phyloP scores from a whole-genome alignment of 1,284 basidiomycete species.

The Cystobasidiaceae sp. region DNA sequence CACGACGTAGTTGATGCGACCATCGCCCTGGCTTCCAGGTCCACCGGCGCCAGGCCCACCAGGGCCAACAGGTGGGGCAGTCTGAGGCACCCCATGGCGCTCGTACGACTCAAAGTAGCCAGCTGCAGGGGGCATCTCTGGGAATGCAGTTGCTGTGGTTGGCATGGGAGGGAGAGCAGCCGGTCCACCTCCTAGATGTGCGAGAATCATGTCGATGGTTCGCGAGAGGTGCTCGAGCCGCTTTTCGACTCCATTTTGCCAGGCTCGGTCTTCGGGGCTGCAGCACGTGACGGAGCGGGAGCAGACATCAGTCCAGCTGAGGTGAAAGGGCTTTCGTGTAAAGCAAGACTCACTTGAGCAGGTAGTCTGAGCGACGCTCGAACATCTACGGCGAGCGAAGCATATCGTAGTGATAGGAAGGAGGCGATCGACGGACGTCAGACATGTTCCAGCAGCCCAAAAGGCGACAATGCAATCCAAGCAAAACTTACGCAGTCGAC shows the following conservation, averaged over 20 bases:
- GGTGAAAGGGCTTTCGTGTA: background rate
- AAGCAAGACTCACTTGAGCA: constrained; percentile 19
- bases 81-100: constrained; percentile 10
- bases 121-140: constrained; percentile 13
- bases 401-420: too few relatives aligned
- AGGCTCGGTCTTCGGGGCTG: constrained; percentile 28
- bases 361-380: constrained; percentile 22
- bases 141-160: constrained; percentile 18
- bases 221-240: constrained; percentile 23
- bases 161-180: background rate
- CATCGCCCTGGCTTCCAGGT: too few relatives aligned
- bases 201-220: constrained; percentile 26
- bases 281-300: too few relatives aligned
- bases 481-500: constrained; percentile 27
- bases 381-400: too few relatives aligned
- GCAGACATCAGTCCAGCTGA: too few relatives aligned
- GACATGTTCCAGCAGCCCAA: too few relatives aligned
- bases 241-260: constrained; percentile 30
- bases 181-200: constrained; percentile 9
- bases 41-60: background rate
- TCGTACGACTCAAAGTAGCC: constrained; percentile 11
- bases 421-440: too few relatives aligned
- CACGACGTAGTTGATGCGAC: constrained; percentile 27
- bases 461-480: too few relatives aligned
- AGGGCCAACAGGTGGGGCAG: constrained; percentile 10